Percentiles rank a stretch among this genome's conserved stretches.
phyloP scores from a whole-genome alignment of 257 asterid species.

The Datura wrightii region DNA sequence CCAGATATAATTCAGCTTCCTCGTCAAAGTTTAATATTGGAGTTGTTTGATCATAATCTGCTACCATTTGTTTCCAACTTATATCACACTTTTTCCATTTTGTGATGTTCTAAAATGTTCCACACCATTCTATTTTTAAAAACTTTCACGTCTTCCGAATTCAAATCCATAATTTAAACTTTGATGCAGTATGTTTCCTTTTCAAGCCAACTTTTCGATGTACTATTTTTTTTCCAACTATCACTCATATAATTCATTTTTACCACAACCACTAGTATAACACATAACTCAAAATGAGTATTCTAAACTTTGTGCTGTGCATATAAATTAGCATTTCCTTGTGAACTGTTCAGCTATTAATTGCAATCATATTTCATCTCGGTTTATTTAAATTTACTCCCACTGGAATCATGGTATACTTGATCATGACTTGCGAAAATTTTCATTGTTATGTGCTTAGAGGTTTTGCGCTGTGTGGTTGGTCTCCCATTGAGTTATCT shows the following conservation, averaged over 20 bases:
- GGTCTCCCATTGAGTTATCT: neutral
- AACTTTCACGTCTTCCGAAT: neutral
- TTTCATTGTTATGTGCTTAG: conserved; percentile 8
- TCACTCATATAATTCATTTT: neutral
- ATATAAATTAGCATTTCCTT: conserved; percentile 7
- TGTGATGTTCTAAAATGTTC: conserved; percentile 19
- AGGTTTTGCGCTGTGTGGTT: neutral
- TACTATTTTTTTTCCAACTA: neutral
- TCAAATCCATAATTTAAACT: neutral
- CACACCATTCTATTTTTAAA: neutral
- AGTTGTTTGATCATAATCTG: neutral
- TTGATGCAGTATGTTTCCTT: neutral
- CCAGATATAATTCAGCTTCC: neutral
- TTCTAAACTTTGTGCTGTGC: neutral
- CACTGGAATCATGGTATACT: conserved; percentile 5
- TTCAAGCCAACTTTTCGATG: neutral
- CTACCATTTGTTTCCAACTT: neutral
- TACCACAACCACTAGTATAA: neutral
- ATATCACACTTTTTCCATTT: neutral
- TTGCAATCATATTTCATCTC: neutral
- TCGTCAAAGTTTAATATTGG: neutral
- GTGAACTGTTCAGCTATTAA: neutral
- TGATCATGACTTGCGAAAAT: neutral
- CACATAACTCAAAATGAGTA: neutral
- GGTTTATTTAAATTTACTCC: neutral